Evolutionary conservation across 805 yeast species (phyloP).

Genomic region (Starmerella sp.): DNA sequence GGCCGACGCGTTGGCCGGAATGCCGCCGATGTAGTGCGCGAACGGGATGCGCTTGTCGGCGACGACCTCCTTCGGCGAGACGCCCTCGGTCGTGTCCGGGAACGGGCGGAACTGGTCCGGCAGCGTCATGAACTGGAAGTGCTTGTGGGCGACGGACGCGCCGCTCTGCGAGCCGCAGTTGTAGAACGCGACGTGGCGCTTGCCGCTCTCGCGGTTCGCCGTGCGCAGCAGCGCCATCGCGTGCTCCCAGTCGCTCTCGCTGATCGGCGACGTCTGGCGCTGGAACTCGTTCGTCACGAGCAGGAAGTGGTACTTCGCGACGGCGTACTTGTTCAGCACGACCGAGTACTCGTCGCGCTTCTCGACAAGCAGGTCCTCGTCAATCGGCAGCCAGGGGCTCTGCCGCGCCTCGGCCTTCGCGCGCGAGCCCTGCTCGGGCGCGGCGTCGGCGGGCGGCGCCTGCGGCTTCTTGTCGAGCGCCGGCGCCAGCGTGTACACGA

Average conservation of each 20-base stretch:
- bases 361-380: slow-evolving; percentile 56
- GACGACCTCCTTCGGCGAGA: slow-evolving; percentile 29
- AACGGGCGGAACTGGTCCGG: slow-evolving; percentile 49
- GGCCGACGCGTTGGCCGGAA: slow-evolving; percentile 35
- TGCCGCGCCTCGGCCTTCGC: background rate
- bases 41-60: slow-evolving; percentile 49
- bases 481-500: slow-evolving; percentile 31
- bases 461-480: slow-evolving; percentile 30
- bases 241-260: slow-evolving; percentile 56
- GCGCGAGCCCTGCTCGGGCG: slow-evolving; percentile 1
- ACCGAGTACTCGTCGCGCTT: slow-evolving; percentile 45
- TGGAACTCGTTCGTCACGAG: slow-evolving; percentile 64
- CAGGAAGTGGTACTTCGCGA: slow-evolving; percentile 66
- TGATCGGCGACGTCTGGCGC: slow-evolving; percentile 59
- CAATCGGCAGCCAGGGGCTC: slow-evolving; percentile 73
- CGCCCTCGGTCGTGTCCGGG: slow-evolving; percentile 39
- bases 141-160: slow-evolving; percentile 91
- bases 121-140: slow-evolving; percentile 69
- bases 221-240: slow-evolving; percentile 44
- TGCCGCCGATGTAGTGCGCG: slow-evolving; percentile 70
- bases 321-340: slow-evolving; percentile 79
- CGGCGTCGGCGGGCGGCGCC: slow-evolving; percentile 2
- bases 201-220: slow-evolving; percentile 36
- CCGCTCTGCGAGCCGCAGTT: slow-evolving; percentile 84
- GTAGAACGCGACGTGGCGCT: slow-evolving; percentile 67